Conservation (phyloP, 176 grass and related monocot genomes). For the Elymus sibiricus region DNA sequence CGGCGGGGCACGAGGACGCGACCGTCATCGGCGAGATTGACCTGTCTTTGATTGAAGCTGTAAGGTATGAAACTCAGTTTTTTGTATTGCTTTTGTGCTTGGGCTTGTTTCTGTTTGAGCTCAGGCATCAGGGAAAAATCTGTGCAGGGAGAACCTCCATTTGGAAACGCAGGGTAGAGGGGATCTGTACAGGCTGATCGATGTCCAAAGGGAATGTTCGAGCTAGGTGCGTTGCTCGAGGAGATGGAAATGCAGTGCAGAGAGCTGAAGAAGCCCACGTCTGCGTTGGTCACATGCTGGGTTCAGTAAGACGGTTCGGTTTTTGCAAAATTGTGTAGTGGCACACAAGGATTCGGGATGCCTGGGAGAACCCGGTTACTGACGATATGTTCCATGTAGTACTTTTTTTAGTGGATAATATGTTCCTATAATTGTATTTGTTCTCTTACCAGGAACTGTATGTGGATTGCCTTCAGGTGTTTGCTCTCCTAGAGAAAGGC, state of each 20-base stretch:
- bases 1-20: constrained; percentile 49
- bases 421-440: too few species aligned
- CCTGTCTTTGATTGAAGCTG: constrained; percentile 26
- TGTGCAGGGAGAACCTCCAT: constrained; percentile 57
- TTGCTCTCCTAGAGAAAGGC: too few species aligned
- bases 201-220: constrained; percentile 17
- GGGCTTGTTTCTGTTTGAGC: not conserved
- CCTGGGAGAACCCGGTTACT: too few species aligned
- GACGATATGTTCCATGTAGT: too few species aligned
- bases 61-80: not conserved
- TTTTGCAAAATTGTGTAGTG: not conserved
- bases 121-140: not conserved
- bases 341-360: not conserved
- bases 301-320: not conserved
- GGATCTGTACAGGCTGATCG: constrained; percentile 50
- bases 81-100: not conserved
- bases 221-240: not conserved
- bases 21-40: constrained; percentile 42
- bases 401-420: too few species aligned
- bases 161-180: constrained; percentile 45
- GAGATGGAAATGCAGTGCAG: not conserved
- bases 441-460: too few species aligned
- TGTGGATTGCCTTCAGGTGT: too few species aligned
- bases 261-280: not conserved
- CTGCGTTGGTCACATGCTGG: not conserved